A percentile compares a stretch with the other conserved stretches of the same genome.
Evolutionary conservation across 1,284 basidiomycete genomes (phyloP).

Genomic region (Boletus sp.): DNA sequence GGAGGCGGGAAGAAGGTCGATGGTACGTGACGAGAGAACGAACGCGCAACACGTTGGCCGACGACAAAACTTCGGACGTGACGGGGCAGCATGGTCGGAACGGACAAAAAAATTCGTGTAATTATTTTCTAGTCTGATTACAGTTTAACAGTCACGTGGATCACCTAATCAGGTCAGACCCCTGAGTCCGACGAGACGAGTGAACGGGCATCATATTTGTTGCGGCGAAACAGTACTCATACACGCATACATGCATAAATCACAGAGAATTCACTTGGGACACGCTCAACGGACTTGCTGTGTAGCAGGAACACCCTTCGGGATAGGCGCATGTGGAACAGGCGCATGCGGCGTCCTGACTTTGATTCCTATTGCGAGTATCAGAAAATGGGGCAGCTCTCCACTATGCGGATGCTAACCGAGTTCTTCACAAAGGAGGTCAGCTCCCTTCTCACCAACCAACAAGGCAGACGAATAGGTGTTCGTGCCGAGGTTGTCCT

Average conservation of each 20-base stretch:
- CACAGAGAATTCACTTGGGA: no score
- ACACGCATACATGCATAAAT: no score
- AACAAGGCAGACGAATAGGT: slow-evolving; percentile 67
- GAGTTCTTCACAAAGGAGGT: slow-evolving; percentile 59
- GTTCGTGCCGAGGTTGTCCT: slow-evolving; percentile 71
- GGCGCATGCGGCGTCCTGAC: slow-evolving; percentile 60
- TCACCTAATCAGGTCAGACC: not conserved
- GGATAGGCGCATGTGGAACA: slow-evolving; percentile 64
- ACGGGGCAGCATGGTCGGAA: slow-evolving; percentile 28
- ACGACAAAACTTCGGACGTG: slow-evolving; percentile 32
- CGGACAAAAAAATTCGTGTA: slow-evolving; percentile 1
- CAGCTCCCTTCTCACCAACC: slow-evolving; percentile 67
- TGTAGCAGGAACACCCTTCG: slow-evolving; percentile 52
- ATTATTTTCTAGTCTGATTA: not conserved
- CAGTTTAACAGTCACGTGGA: slow-evolving; percentile 7
- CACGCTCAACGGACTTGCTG: slow-evolving; percentile 32
- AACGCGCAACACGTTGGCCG: slow-evolving; percentile 24
- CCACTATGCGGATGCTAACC: slow-evolving; percentile 37
- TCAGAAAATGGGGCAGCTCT: not conserved
- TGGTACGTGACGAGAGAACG: slow-evolving; percentile 12
- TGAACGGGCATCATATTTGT: no score
- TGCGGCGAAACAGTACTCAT: no score
- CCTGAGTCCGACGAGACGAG: no score
- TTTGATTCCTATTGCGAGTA: slow-evolving; percentile 48
- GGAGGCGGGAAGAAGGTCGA: slow-evolving; percentile 32